Evolutionary conservation across 768 basidiomycete species (phyloP).

Genomic region (Boletellus ananiceps): DNA sequence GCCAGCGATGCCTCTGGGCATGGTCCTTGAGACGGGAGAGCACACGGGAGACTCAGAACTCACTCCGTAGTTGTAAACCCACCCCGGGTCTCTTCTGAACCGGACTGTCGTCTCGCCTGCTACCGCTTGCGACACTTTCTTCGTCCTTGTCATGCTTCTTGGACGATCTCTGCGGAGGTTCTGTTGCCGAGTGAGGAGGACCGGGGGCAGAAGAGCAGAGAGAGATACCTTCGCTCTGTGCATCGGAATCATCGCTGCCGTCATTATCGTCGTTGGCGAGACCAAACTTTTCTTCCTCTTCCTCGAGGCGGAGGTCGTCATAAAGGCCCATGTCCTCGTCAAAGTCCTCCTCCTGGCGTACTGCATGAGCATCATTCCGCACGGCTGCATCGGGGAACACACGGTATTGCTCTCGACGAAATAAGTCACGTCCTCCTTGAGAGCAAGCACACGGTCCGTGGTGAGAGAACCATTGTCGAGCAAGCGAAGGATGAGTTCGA

Average conservation of each 20-base stretch:
- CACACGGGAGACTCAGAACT: conserved; percentile 28
- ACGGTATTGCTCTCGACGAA: conserved; percentile 96
- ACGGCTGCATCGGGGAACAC: conserved; percentile 33
- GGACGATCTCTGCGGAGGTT: conserved; percentile 59
- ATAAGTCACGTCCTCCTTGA: conserved; percentile 94
- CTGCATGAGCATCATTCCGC: conserved; percentile 15
- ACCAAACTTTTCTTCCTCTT: conserved; percentile 93
- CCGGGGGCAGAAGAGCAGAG: not conserved
- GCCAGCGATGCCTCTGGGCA: conserved; percentile 58
- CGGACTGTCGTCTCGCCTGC: conserved; percentile 73
- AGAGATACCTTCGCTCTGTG: conserved; percentile 62
- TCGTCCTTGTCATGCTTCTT: conserved; percentile 75
- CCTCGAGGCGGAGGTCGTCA: conserved; percentile 94
- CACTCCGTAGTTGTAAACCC: conserved; percentile 66
- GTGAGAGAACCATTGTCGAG: conserved; percentile 90
- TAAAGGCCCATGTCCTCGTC: conserved; percentile 97
- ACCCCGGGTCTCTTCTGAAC: conserved; percentile 72
- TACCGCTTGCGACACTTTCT: conserved; percentile 63
- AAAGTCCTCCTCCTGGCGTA: conserved; percentile 85
- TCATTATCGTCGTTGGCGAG: conserved; percentile 69
- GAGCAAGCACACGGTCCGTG: conserved; percentile 69
- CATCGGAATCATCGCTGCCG: conserved; percentile 67
- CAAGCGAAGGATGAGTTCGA: conserved; percentile 90
- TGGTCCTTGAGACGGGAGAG: conserved; percentile 13
- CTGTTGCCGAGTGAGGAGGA: conserved; percentile 30